Percentiles rank a stretch among this genome's conserved stretches.
These are phyloP conservation scores for Clarireedia monteithiana DNA, from an alignment of 2,329 filamentous ascomycete genomes.

Conservation along the genomic window DNA sequence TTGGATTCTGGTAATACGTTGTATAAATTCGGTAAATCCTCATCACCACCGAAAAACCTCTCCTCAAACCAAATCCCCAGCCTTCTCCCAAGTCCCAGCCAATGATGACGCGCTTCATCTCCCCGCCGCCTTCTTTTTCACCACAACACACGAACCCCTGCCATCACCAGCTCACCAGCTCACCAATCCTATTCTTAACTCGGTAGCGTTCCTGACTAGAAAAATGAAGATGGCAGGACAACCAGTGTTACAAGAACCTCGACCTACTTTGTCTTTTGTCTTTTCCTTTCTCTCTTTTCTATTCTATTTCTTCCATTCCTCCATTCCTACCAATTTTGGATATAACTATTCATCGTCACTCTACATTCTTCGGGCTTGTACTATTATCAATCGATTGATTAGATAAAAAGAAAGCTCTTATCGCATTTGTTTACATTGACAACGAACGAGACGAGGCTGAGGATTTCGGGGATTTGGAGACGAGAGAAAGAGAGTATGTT, in stretches of 20 bases:
- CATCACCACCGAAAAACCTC: too few relatives aligned
- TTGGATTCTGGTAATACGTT: too few relatives aligned
- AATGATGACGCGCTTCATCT: background rate
- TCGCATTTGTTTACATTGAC: background rate
- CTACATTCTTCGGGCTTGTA: background rate
- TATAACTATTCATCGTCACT: background rate
- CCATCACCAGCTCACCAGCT: too few relatives aligned
- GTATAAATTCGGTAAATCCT: too few relatives aligned
- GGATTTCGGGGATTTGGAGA: too few relatives aligned
- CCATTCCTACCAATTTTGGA: background rate
- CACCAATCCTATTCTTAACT: background rate
- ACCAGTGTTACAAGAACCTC: conserved; percentile 9
- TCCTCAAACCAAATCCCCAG: background rate
- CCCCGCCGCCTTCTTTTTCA: conserved; percentile 2
- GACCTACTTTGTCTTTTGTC: background rate
- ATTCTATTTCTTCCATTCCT: background rate
- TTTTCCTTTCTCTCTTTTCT: background rate
- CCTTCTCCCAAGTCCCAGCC: background rate
- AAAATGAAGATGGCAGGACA: conserved; percentile 17
- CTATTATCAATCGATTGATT: background rate
- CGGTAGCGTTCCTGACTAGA: background rate
- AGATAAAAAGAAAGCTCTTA: background rate
- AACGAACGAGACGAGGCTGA: background rate
- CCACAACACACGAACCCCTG: background rate
- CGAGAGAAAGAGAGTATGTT: too few relatives aligned